A percentile compares a stretch with the other conserved stretches of the same genome.
Conservation (phyloP, 2,329 filamentous ascomycete species). For the Cephalotrichum gorgonifer region DNA sequence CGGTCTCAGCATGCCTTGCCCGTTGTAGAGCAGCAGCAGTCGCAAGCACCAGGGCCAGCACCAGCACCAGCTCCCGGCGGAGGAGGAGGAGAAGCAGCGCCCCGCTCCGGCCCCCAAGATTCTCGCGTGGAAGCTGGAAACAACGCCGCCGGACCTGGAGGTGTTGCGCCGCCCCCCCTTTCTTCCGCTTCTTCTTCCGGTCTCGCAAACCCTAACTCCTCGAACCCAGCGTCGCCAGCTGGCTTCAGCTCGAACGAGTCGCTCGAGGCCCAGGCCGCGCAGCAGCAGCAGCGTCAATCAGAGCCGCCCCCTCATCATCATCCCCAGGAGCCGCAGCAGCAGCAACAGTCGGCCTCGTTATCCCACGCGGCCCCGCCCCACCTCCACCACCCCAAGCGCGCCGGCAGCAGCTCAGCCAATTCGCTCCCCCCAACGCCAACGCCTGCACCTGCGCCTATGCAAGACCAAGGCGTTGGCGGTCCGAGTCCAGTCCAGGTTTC, state of each 20-base stretch:
- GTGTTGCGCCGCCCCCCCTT: too few relatives aligned
- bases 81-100: too few relatives aligned
- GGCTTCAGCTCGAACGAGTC: conserved; percentile 2
- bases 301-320: too few relatives aligned
- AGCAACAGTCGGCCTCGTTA: conserved; percentile 11
- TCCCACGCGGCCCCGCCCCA: conserved; percentile 15
- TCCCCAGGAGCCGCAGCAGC: conserved; percentile 19
- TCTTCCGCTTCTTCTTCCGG: not conserved
- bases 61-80: too few relatives aligned
- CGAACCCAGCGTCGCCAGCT: not conserved
- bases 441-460: conserved; percentile 19
- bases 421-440: not conserved
- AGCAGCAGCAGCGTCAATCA: conserved; percentile 16
- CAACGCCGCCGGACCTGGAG: too few relatives aligned
- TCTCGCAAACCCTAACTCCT: not conserved
- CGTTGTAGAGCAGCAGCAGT: conserved; percentile 24
- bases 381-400: conserved; percentile 14
- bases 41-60: conserved; percentile 14
- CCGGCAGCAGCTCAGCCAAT: not conserved
- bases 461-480: conserved; percentile 11
- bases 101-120: too few relatives aligned
- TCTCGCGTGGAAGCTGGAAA: too few relatives aligned
- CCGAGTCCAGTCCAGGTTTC: too few relatives aligned
- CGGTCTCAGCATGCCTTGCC: conserved; percentile 45
- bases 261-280: not conserved